Base-by-base conservation (phyloP, 305 asterid genomes). In the Striga hermonthica region DNA sequence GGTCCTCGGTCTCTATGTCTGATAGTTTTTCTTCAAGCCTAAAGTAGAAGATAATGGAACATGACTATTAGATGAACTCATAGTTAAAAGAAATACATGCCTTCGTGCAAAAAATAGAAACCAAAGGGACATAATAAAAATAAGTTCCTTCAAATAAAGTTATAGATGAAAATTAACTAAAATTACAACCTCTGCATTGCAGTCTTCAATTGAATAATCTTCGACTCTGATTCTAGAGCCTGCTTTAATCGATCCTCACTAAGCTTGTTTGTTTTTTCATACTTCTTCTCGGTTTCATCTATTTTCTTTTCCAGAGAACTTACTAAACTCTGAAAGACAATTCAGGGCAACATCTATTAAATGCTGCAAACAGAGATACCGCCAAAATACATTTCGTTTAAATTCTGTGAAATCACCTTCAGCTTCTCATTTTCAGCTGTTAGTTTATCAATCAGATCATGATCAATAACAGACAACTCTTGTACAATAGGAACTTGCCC, bases 11-110 rank as follows among this genome's bases (percentile, higher is more conserved):
- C 79, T 84, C 87, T 67, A 87, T 78, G 69, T 84, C 95, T 10
- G 84, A 75, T 67, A 84, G 54, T 75, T 83, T 87, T 74, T 84
- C 89, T 81, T 87, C 85, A 43, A 87, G 84, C 49, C 91, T 87
- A 83, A 57, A 65, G 63, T 54, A 57, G 57, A 62, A 66, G 60
- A 10, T 16, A 66, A 54, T 49, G 63, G 59, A 70, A 70, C 22
- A 62, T 35, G 56, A 28, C 5, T 65, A 77, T 56, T 57, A 57
- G 62, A 65, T 9, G 31, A 64, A 45, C 40, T 53, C 58, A 22
- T 22, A 4, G 10, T 38, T 68, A 7, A 48, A 35, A 40, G 60
- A 67, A 41, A 7, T 62, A 41, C 38, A 44, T 6, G 61, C 47
- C 16, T 12, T 64, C 60, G 1, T 55, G 60, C 16, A 56, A 28